Conservation (phyloP, 169 alveolate species). For the Eimeria necatrix region DNA sequence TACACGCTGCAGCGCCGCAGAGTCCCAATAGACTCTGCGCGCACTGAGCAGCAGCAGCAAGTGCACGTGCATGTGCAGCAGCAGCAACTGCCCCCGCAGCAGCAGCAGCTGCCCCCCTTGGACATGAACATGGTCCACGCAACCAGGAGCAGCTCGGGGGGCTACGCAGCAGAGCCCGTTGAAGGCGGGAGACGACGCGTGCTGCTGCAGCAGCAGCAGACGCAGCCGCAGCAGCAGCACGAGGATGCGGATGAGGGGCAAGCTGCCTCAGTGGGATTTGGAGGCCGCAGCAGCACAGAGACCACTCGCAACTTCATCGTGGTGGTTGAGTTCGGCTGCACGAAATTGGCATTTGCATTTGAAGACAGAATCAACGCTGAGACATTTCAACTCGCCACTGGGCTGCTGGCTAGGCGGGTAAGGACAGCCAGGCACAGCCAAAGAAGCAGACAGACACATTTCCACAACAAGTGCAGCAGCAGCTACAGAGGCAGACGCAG, state of each 20-base stretch:
- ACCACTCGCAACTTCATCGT: background rate
- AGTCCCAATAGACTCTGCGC: background rate
- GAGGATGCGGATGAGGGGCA: background rate
- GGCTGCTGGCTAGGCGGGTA: conserved; percentile 6
- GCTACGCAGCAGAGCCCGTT: background rate
- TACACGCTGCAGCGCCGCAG: conserved; percentile 60
- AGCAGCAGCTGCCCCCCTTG: conserved; percentile 12
- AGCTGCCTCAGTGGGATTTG: background rate
- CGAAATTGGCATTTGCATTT: conserved; percentile 3
- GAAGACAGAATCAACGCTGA: conserved; percentile 30
- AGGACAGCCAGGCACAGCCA: background rate
- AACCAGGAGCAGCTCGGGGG: background rate
- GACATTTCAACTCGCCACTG: conserved; percentile 28
- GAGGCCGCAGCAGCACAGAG: background rate
- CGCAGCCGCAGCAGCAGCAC: background rate
- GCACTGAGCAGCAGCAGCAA: conserved; percentile 12
- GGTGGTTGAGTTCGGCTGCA: background rate
- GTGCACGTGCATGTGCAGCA: background rate
- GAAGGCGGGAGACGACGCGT: background rate
- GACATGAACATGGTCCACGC: background rate
- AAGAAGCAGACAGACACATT: background rate
- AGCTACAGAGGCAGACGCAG: background rate
- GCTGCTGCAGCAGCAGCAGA: conserved; percentile 6
- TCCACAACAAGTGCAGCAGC: background rate
- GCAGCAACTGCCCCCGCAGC: conserved; percentile 29